Evolutionary conservation across 164 flowering plant genomes (phyloP).

Genomic region (Stephania yunnanensis): DNA sequence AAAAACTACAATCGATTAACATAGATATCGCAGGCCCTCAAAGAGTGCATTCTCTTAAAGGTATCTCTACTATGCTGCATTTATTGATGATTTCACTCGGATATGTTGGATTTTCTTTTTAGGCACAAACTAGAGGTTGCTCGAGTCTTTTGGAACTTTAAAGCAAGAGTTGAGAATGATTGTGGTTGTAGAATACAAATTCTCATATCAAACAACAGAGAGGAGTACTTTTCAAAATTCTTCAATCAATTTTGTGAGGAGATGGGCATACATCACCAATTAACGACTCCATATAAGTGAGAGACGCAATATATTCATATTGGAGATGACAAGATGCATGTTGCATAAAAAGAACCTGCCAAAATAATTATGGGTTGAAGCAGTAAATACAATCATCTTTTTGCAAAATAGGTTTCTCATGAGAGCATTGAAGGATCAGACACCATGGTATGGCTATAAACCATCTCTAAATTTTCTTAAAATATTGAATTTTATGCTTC

Average conservation of each 20-base stretch:
- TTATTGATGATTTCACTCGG: not conserved
- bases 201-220: too few species aligned
- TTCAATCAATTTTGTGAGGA: too few species aligned
- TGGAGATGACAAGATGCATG: too few species aligned
- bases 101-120: not conserved
- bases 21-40: not conserved
- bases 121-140: not conserved
- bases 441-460: slow-evolving; percentile 1
- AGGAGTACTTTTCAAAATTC: too few species aligned
- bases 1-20: not conserved
- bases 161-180: not conserved
- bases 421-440: not conserved
- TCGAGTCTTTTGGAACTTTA: not conserved
- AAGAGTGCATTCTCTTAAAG: not conserved
- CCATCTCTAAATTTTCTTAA: too few species aligned
- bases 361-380: too few species aligned
- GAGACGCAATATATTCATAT: too few species aligned
- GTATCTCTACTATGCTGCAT: not conserved
- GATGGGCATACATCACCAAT: too few species aligned
- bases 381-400: not conserved
- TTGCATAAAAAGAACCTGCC: too few species aligned
- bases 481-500: too few species aligned
- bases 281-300: too few species aligned
- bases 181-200: not conserved
- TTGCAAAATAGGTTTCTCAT: not conserved